Evolutionary conservation across 179 eudicot species (phyloP).

Genomic region (Camellia oleifera): DNA sequence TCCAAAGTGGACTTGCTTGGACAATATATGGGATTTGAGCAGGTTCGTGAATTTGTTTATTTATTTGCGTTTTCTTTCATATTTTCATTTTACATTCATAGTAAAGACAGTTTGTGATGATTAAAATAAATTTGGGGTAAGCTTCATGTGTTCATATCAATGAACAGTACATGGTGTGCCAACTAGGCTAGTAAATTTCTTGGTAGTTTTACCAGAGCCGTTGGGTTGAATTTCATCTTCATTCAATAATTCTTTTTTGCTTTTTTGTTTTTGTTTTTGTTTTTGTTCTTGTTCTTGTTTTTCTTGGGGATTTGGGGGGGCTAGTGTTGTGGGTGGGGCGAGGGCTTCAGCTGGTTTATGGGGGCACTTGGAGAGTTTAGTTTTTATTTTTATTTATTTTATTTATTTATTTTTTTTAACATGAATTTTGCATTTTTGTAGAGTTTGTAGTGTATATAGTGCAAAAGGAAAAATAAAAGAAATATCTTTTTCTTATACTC

Average conservation of each 20-base stretch:
- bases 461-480: not conserved
- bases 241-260: no score
- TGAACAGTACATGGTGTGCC: not conserved
- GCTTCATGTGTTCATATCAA: not conserved
- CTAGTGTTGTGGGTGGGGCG: no score
- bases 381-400: no score
- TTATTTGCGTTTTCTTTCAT: not conserved
- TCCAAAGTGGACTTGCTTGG: constrained; percentile 62
- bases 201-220: not conserved
- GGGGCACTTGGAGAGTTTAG: not conserved
- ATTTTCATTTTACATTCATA: constrained; percentile 15
- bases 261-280: no score
- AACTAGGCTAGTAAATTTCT: not conserved
- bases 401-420: no score
- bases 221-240: no score
- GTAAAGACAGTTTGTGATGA: not conserved
- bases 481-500: not conserved
- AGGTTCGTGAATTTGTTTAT: constrained; percentile 34
- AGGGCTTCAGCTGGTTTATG: not conserved
- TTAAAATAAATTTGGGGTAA: not conserved
- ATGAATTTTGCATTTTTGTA: constrained; percentile 3
- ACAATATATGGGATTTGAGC: constrained; percentile 57
- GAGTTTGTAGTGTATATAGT: not conserved
- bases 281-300: no score
- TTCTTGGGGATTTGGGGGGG: no score